A percentile compares a stretch with the other conserved stretches of the same genome.
Evolutionary conservation across 768 basidiomycete species (phyloP).

Genomic region (Tricholoma hemisulphureum): DNA sequence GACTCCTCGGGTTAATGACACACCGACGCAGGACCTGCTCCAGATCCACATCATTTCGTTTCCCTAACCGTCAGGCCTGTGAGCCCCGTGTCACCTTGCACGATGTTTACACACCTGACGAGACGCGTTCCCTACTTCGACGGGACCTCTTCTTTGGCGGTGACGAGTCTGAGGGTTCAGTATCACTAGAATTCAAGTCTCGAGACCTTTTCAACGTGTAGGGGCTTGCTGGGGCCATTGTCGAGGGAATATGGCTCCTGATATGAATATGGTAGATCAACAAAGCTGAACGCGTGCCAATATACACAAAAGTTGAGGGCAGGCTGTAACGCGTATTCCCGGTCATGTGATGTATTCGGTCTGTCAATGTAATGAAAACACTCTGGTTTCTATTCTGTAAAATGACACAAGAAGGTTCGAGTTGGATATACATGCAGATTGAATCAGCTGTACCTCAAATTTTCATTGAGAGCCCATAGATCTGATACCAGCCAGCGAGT

Average conservation of each 20-base stretch:
- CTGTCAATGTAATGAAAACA: too few relatives aligned
- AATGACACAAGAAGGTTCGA: too few relatives aligned
- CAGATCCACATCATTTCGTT: constrained; percentile 15
- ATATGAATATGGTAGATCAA: not conserved
- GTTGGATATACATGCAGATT: too few relatives aligned
- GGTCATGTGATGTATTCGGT: not conserved
- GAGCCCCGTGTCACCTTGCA: not conserved
- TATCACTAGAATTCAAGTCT: constrained; percentile 19
- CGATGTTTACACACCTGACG: constrained; percentile 6
- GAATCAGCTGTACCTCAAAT: too few relatives aligned
- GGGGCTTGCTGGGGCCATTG: not conserved
- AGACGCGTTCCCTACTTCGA: constrained; percentile 10
- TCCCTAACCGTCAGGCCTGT: not conserved
- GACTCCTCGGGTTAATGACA: constrained; percentile 11
- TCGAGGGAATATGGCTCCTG: not conserved
- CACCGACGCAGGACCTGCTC: constrained; percentile 15
- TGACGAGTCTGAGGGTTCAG: constrained; percentile 17
- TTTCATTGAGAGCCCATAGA: too few relatives aligned
- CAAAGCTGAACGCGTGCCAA: not conserved
- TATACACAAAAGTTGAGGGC: not conserved
- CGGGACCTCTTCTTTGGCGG: constrained; percentile 18
- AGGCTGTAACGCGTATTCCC: not conserved
- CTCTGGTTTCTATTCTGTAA: too few relatives aligned
- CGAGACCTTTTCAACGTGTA: not conserved
- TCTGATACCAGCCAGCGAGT: too few relatives aligned